Base-by-base conservation (phyloP, 495 filamentous ascomycete genomes). In the Cenococcum geophilum region DNA sequence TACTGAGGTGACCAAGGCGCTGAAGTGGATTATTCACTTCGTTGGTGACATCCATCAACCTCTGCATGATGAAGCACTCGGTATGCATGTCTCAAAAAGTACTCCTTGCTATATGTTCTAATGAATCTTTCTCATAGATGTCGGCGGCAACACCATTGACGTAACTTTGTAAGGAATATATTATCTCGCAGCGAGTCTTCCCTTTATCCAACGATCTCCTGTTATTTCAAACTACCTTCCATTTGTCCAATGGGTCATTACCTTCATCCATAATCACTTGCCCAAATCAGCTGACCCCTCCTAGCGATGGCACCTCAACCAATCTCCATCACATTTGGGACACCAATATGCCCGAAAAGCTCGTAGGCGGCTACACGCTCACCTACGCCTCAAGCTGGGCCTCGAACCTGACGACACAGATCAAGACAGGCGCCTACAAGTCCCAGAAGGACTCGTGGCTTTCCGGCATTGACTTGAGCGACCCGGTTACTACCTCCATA, bases 21-120 rank as follows among this genome's bases (percentile, higher is more conserved):
- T 85, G 54, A 84, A 83, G 69, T 86, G 83, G 64, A 75, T 88
- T 54, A 68, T 86, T 27, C 85, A 70, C 27, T 86, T 87, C 62
- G 68, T 86, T 25, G 83, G 83, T 49, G 84, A 87, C 62, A 82
- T 86, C 59, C 82, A 85, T 62, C 84, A 87, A 71, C 84, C 84
- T 16, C 73, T 87, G 49, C 84, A 87, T 67, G 79, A 75, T 40
- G 84, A 86, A 68, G 74, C 82, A 52, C 76, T 84, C 32, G 27
- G 49, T 53, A 53, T 53, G 49, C 27, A 53, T 21, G 8, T 53
- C 48, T 34, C 12, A 6, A 32, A 32, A 32, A 32, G 27, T 6
- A 3, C 27, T 32, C 27, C 6, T 32, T 32, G 27, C 6, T 4
- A 10, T 18, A 18, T 18, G 4, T 45, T 14, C 14, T 45, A 45